phyloP scores from a whole-genome alignment of 805 yeast genomes.

The Metschnikowia arizonensis region DNA sequence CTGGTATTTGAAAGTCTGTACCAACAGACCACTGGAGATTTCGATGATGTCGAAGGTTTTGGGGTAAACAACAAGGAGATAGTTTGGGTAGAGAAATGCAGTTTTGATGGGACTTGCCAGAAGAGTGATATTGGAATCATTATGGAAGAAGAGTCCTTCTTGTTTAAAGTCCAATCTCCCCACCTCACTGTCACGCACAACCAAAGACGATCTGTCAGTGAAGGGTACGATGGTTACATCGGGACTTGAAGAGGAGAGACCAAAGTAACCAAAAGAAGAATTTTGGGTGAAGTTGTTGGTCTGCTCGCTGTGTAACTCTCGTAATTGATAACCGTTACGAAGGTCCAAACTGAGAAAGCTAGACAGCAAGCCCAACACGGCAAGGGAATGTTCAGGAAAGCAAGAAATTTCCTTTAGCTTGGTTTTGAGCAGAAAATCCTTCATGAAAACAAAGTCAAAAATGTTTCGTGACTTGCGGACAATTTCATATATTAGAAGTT shows the following conservation, averaged over 20 bases:
- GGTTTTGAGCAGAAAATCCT: constrained; percentile 30
- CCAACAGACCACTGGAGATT: constrained; percentile 29
- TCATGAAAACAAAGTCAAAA: constrained; percentile 22
- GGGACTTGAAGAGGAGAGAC: constrained; percentile 31
- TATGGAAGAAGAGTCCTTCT: constrained; percentile 9
- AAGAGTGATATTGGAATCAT: constrained; percentile 23
- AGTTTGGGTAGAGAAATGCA: constrained; percentile 30
- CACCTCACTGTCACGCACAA: constrained; percentile 34
- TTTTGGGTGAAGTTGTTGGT: constrained; percentile 20
- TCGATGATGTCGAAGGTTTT: constrained; percentile 36
- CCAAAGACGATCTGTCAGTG: constrained; percentile 14
- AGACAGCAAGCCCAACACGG: constrained; percentile 21
- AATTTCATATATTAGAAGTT: constrained; percentile 25
- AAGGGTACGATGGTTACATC: constrained; percentile 20
- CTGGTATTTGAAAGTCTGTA: constrained; percentile 34
- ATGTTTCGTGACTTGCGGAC: constrained; percentile 30
- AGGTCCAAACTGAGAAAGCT: constrained; percentile 28
- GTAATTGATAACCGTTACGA: constrained; percentile 14
- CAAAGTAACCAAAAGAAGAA: constrained; percentile 38
- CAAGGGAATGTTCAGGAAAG: constrained; percentile 8
- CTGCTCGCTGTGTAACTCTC: constrained; percentile 19
- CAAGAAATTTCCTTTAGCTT: constrained; percentile 23
- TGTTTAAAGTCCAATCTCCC: constrained; percentile 15
- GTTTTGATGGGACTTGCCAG: constrained; percentile 24
- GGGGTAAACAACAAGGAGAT: constrained; percentile 27